phyloP scores from a whole-genome alignment of 306 rosid genomes.

The Canavalia ensiformis region DNA sequence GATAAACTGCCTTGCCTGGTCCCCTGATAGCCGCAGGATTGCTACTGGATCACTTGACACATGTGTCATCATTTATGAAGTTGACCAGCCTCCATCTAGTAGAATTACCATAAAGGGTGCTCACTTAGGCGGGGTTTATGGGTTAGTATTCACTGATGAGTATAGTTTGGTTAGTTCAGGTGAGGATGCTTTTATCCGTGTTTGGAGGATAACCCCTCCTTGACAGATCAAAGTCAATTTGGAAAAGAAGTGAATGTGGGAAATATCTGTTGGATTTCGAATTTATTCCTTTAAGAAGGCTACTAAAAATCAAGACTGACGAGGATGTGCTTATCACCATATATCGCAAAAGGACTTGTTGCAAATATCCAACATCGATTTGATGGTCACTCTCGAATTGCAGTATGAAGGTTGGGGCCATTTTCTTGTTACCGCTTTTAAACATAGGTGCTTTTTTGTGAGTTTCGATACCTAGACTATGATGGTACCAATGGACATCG shows the following conservation, averaged over 20 bases:
- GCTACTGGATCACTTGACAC: slow-evolving; percentile 96
- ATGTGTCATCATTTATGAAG: slow-evolving; percentile 79
- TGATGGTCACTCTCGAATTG: slow-evolving; percentile 36
- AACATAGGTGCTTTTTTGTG: slow-evolving; percentile 30
- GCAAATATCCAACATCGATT: slow-evolving; percentile 44
- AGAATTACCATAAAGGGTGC: slow-evolving; percentile 89
- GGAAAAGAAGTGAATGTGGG: slow-evolving; percentile 40
- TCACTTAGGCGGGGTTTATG: slow-evolving; percentile 96
- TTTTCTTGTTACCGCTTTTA: slow-evolving; percentile 41
- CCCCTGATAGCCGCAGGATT: slow-evolving; percentile 82
- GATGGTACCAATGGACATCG: slow-evolving; percentile 43
- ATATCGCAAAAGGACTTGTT: slow-evolving; percentile 33
- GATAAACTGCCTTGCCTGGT: slow-evolving; percentile 97
- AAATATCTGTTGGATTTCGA: slow-evolving; percentile 42
- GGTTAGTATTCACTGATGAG: slow-evolving; percentile 85
- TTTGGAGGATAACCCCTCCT: slow-evolving; percentile 79
- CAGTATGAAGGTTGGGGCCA: slow-evolving; percentile 36
- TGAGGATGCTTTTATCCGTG: slow-evolving; percentile 97
- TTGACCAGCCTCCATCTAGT: slow-evolving; percentile 85
- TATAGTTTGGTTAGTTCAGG: slow-evolving; percentile 88
- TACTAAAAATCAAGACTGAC: slow-evolving; percentile 33
- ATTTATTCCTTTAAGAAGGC: slow-evolving; percentile 41
- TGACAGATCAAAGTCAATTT: slow-evolving; percentile 49
- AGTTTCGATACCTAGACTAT: slow-evolving; percentile 41
- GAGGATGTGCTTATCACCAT: slow-evolving; percentile 33